These are phyloP conservation scores for Schizophyllum commune DNA, from an alignment of 1,284 basidiomycete species.

Conservation along the genomic window DNA sequence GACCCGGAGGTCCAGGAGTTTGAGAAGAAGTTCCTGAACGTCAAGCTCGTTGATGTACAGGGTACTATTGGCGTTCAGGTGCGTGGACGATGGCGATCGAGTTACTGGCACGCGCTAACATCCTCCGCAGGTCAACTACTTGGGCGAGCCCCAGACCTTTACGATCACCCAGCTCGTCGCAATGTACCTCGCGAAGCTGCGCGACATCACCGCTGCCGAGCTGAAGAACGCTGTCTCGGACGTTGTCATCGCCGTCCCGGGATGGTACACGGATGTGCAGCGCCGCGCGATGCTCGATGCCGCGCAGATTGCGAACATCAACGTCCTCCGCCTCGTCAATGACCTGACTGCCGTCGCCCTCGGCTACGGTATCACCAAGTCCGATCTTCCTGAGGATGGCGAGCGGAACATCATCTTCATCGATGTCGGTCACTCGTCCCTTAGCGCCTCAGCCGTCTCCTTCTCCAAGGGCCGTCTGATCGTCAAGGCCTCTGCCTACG, in stretches of 20 bases:
- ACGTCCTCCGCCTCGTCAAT: conserved; percentile 88
- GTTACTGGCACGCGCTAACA: background rate
- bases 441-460: conserved; percentile 79
- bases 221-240: conserved; percentile 83
- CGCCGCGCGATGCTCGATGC: conserved; percentile 84
- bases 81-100: conserved; percentile 17
- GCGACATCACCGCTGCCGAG: conserved; percentile 78
- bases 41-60: conserved; percentile 72
- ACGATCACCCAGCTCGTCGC: conserved; percentile 83
- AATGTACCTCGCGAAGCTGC: conserved; percentile 82
- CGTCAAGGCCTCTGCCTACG: conserved; percentile 83
- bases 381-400: conserved; percentile 81
- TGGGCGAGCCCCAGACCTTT: conserved; percentile 72
- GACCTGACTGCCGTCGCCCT: conserved; percentile 90
- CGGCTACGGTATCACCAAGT: conserved; percentile 95
- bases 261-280: conserved; percentile 91
- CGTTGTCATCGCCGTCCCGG: conserved; percentile 89
- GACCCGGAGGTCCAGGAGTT: conserved; percentile 75
- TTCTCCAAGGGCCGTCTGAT: conserved; percentile 88
- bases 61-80: conserved; percentile 83
- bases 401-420: conserved; percentile 84
- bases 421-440: conserved; percentile 86
- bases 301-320: conserved; percentile 80
- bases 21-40: conserved; percentile 88
- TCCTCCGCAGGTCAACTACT: conserved; percentile 67